These are phyloP conservation scores for Thermothelomyces thermophilus DNA, from an alignment of 2,329 filamentous ascomycete species.

Conservation along the genomic window DNA sequence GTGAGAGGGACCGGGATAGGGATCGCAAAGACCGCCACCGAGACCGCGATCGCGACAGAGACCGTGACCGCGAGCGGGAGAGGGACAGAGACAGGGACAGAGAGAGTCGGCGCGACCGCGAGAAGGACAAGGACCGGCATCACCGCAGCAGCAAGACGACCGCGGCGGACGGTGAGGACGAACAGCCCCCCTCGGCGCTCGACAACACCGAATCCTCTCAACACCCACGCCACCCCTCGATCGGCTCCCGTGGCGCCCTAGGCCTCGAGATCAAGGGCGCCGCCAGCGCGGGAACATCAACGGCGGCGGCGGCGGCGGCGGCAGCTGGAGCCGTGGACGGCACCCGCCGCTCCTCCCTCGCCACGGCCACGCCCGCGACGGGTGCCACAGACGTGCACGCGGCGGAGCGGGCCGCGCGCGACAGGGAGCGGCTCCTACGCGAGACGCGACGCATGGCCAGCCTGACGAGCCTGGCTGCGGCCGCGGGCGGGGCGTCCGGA, in stretches of 20 bases:
- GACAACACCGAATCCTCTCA: slow-evolving; percentile 35
- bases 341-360: slow-evolving; percentile 34
- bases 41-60: slow-evolving; percentile 13
- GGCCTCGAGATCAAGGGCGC: slow-evolving; percentile 35
- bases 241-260: slow-evolving; percentile 16
- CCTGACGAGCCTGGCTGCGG: slow-evolving; percentile 39
- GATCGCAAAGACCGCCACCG: slow-evolving; percentile 27
- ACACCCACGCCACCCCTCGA: slow-evolving; percentile 31
- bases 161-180: slow-evolving; percentile 13
- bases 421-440: slow-evolving; percentile 59
- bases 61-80: slow-evolving; percentile 11
- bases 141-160: slow-evolving; percentile 31
- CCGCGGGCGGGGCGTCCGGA: slow-evolving; percentile 27
- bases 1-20: slow-evolving; percentile 34
- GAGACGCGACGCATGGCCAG: slow-evolving; percentile 61
- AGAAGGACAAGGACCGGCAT: slow-evolving; percentile 32
- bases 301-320: too few relatives aligned
- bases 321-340: too few relatives aligned
- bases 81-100: slow-evolving; percentile 16
- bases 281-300: slow-evolving; percentile 14
- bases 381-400: slow-evolving; percentile 53
- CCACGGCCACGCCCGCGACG: slow-evolving; percentile 21
- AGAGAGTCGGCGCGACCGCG: slow-evolving; percentile 6
- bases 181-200: not conserved
- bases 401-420: slow-evolving; percentile 59